A percentile compares a stretch with the other conserved stretches of the same genome.
Conservation (phyloP, 1,139 yeast species). For the Taphrina flavorubra region DNA sequence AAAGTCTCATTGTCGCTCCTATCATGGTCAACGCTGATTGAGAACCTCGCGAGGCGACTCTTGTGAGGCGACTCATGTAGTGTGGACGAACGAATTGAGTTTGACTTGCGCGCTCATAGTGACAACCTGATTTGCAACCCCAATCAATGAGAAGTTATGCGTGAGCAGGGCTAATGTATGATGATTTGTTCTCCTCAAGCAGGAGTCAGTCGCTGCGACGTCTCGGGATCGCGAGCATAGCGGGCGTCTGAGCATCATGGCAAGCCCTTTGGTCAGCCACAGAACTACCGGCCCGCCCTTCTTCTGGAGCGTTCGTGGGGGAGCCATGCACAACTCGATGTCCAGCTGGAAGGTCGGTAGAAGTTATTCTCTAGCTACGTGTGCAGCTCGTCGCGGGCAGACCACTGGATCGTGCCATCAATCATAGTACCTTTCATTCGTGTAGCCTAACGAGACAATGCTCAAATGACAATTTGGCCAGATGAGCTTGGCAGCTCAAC, state of each 20-base stretch:
- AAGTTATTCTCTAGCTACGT: no score
- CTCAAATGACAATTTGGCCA: no score
- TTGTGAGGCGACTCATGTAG: not conserved
- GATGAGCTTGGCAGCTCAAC: no score
- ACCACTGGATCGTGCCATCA: no score
- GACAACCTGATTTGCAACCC: no score
- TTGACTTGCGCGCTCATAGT: slow-evolving; percentile 30
- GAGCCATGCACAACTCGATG: not conserved
- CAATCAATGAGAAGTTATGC: no score
- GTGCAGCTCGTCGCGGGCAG: no score
- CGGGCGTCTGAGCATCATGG: slow-evolving; percentile 9
- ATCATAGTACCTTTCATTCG: no score
- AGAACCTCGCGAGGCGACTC: not conserved
- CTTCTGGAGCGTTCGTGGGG: not conserved
- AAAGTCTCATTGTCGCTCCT: slow-evolving; percentile 54
- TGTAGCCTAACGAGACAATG: no score
- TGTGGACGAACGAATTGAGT: slow-evolving; percentile 20
- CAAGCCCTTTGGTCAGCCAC: not conserved
- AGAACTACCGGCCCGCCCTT: not conserved
- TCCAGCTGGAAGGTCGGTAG: no score
- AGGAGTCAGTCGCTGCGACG: not conserved
- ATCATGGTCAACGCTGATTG: not conserved
- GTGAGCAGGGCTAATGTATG: no score
- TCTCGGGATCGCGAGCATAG: slow-evolving; percentile 2
- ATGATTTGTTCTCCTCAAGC: no score